Evolutionary conservation across 345 rosid species (phyloP).

Genomic region (Excoecaria cochinchinensis): DNA sequence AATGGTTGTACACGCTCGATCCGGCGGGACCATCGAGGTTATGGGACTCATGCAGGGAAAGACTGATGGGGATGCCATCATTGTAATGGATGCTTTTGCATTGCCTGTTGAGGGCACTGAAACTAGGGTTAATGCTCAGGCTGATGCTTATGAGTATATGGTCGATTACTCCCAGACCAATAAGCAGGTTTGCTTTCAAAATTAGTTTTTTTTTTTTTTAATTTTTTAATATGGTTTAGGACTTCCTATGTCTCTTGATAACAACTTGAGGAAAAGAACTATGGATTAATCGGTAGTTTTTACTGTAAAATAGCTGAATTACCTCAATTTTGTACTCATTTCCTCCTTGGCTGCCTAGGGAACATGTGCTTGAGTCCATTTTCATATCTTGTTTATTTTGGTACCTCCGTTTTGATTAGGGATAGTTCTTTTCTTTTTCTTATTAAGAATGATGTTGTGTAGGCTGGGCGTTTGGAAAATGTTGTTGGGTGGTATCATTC

Average conservation of each 20-base stretch:
- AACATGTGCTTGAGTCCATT: neutral
- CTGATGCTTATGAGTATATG: conserved; percentile 99
- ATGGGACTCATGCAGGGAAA: conserved; percentile 99
- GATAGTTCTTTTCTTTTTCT: neutral
- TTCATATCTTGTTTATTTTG: neutral
- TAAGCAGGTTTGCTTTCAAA: conserved; percentile 58
- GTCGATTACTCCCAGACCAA: conserved; percentile 97
- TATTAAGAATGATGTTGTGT: conserved; percentile 1
- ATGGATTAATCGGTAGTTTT: neutral
- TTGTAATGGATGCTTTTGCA: conserved; percentile 99
- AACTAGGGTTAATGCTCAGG: conserved; percentile 97
- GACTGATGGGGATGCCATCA: conserved; percentile 91
- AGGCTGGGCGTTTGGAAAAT: conserved; percentile 98
- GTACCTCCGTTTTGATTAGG: neutral
- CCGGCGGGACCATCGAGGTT: conserved; percentile 98
- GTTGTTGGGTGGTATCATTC: conserved; percentile 95
- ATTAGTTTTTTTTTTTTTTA: neutral
- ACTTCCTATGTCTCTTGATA: neutral
- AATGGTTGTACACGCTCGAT: conserved; percentile 99
- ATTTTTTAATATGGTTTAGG: neutral
- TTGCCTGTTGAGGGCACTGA: conserved; percentile 99
- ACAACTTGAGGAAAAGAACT: neutral
- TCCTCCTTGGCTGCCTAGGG: neutral
- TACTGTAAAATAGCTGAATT: neutral
- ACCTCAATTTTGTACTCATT: neutral